Percentiles rank a stretch among this genome's conserved stretches.
phyloP scores from a whole-genome alignment of 2,329 filamentous ascomycete species.

The Dryadomyces quercus-mongolicae region DNA sequence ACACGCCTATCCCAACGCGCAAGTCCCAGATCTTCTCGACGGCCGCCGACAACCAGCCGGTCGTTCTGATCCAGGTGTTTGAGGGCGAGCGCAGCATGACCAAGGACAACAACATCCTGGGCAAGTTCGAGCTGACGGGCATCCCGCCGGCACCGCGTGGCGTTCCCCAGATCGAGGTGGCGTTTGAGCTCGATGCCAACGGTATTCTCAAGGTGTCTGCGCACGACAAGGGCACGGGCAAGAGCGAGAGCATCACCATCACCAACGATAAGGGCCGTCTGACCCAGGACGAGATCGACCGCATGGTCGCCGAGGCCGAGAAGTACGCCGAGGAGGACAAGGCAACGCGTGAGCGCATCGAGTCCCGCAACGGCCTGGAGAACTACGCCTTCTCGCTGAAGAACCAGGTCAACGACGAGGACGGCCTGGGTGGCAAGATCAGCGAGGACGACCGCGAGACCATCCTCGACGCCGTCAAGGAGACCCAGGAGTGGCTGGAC shows the following conservation, averaged over 20 bases:
- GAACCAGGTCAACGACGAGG: slow-evolving; percentile 97
- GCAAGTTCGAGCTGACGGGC: slow-evolving; percentile 95
- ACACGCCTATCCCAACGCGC: slow-evolving; percentile 88
- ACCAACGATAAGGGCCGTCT: slow-evolving; percentile 99
- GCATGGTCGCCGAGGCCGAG: slow-evolving; percentile 97
- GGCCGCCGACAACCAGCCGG: slow-evolving; percentile 90
- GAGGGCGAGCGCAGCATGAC: slow-evolving; percentile 91
- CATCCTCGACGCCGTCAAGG: slow-evolving; percentile 91
- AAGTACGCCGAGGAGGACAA: slow-evolving; percentile 99
- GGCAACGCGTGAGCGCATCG: slow-evolving; percentile 91
- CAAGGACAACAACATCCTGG: slow-evolving; percentile 93
- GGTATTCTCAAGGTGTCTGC: slow-evolving; percentile 96
- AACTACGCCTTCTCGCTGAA: slow-evolving; percentile 99
- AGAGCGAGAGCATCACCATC: slow-evolving; percentile 95
- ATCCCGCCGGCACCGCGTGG: slow-evolving; percentile 92
- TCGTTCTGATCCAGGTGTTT: slow-evolving; percentile 88
- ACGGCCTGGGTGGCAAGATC: slow-evolving; percentile 96
- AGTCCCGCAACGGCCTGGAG: slow-evolving; percentile 91
- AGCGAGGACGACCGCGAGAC: slow-evolving; percentile 92
- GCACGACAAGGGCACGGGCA: slow-evolving; percentile 95
- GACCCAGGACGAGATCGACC: slow-evolving; percentile 92
- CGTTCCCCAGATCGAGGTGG: slow-evolving; percentile 96
- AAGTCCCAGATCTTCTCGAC: slow-evolving; percentile 98
- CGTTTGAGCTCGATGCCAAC: slow-evolving; percentile 96
- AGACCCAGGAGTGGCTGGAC: slow-evolving; percentile 91